Evolutionary conservation across 352 stramenopile species (phyloP).

Genomic region (Salisapilia sapeloensis): DNA sequence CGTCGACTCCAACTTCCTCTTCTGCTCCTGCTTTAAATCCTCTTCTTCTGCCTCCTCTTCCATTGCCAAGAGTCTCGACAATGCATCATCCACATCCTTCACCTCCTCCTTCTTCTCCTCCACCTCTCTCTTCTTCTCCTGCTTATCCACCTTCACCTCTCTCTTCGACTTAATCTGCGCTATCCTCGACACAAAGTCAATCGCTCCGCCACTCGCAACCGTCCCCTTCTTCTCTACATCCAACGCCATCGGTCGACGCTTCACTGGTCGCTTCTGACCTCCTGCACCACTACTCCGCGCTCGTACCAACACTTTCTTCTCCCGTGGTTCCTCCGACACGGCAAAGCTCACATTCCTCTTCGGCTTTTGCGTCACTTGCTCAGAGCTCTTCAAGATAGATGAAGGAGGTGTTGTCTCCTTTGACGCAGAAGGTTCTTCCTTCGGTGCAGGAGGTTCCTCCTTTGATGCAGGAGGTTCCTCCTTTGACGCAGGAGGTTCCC

Average conservation of each 20-base stretch:
- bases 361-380: slow-evolving; percentile 5
- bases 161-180: slow-evolving; percentile 4
- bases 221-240: slow-evolving; percentile 29
- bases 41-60: slow-evolving; percentile 38
- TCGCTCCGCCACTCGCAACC: slow-evolving; percentile 60
- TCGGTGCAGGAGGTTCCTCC: slow-evolving; percentile 1
- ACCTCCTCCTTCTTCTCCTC: slow-evolving; percentile 1
- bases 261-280: slow-evolving; percentile 11
- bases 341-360: slow-evolving; percentile 59
- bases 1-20: slow-evolving; percentile 28
- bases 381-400: slow-evolving; percentile 6
- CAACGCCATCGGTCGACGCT: slow-evolving; percentile 11
- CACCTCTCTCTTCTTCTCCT: slow-evolving; percentile 4
- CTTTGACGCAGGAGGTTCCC: slow-evolving; percentile 2
- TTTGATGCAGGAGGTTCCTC: slow-evolving; percentile 2
- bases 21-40: slow-evolving; percentile 22
- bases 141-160: slow-evolving; percentile 6
- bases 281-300: not conserved
- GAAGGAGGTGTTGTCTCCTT: slow-evolving; percentile 1
- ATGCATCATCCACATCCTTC: slow-evolving; percentile 61
- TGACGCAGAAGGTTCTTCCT: slow-evolving; percentile 2
- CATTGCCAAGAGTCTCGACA: slow-evolving; percentile 53
- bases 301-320: not conserved
- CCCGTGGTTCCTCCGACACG: slow-evolving; percentile 7
- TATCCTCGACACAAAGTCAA: slow-evolving; percentile 80